Base-by-base conservation (phyloP, 139 green algal genomes). In the Tetradesmus obliquus region DNA sequence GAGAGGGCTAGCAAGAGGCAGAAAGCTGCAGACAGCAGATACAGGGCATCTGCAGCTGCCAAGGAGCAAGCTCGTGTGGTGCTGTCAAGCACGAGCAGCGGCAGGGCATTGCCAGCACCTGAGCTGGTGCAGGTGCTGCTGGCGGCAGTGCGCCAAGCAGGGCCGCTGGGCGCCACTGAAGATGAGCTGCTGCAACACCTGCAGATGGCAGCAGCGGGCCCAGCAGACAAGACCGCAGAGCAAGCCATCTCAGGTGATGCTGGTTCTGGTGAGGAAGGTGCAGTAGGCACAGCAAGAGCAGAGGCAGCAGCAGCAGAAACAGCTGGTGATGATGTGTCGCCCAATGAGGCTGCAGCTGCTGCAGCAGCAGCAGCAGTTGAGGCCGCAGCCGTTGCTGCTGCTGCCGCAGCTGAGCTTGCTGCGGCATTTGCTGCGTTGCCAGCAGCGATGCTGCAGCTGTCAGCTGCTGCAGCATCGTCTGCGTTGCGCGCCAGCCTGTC, bases 61-160 rank as follows among this genome's bases (percentile, higher is more conserved):
- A n/a, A 22, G 51, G 45, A 84, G 45, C 55, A 57, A 13, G 74
- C 12, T 13, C 74, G 53, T 5, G 74, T 22, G 7, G 3, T 55
- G n/a, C n/a, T 51, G 53, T 22, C 74, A 82, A n/a, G 74, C n/a
- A 54, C 22, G 4, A 54, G 74, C 74, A 82, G 74, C 80, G 62
- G 80, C 51, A 24, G 80, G 80, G 13, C 22, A 2, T 3, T 58
- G 51, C 80, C 51, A 24, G 45, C 80, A 10, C 45, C 17, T 8
- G 80, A 88, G n/a, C 22, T 88, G 3, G 57, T 88, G n/a, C 19
- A 13, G 20, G 19, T 19, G 57, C 71, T 90, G 71, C 54, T 90
- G 86, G 10, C 86, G 7, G 53, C 86, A 32, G 86, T 90, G 8
- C 51, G 86, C 9, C 66, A 55, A 54, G 86, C 86, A 74, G 86